phyloP scores from a whole-genome alignment of 768 basidiomycete genomes.

The Scleroderma citrinum region DNA sequence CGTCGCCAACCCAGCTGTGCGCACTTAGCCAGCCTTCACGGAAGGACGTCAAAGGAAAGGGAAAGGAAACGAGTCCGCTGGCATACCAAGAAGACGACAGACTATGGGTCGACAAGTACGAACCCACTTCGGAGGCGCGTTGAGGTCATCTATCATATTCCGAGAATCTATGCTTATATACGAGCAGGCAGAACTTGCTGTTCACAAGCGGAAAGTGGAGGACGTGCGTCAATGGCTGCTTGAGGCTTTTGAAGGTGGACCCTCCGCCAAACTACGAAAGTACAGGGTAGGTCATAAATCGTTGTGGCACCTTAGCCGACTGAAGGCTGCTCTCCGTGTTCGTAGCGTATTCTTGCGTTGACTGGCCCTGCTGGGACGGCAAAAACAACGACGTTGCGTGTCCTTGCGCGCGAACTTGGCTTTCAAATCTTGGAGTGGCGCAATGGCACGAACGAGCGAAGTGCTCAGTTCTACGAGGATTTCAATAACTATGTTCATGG shows the following conservation, averaged over 20 bases:
- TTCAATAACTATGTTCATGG: constrained; percentile 4
- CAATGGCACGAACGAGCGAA: constrained; percentile 54
- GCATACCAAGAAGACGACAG: constrained; percentile 27
- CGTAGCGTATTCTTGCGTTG: constrained; percentile 74
- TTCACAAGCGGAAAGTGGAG: constrained; percentile 74
- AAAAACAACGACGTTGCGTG: constrained; percentile 81
- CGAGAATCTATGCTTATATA: too few relatives aligned
- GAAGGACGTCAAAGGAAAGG: constrained; percentile 21
- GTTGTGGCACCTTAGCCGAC: too few relatives aligned
- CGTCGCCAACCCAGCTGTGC: constrained; percentile 4
- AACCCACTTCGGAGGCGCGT: constrained; percentile 51
- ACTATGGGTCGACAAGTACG: constrained; percentile 62
- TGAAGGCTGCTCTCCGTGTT: background rate
- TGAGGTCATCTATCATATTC: constrained; percentile 1
- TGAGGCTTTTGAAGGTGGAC: constrained; percentile 67
- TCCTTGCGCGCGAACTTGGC: constrained; percentile 67
- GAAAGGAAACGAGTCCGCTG: constrained; percentile 4
- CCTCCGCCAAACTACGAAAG: constrained; percentile 56
- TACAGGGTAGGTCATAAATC: constrained; percentile 57
- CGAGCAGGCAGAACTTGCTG: constrained; percentile 62
- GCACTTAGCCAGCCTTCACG: background rate
- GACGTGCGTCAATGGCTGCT: constrained; percentile 69
- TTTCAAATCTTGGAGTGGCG: constrained; percentile 86
- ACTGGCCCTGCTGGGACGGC: constrained; percentile 88
- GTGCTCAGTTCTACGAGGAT: constrained; percentile 17